phyloP scores from a whole-genome alignment of 169 alveolate species.

The Plasmodium ovale region DNA sequence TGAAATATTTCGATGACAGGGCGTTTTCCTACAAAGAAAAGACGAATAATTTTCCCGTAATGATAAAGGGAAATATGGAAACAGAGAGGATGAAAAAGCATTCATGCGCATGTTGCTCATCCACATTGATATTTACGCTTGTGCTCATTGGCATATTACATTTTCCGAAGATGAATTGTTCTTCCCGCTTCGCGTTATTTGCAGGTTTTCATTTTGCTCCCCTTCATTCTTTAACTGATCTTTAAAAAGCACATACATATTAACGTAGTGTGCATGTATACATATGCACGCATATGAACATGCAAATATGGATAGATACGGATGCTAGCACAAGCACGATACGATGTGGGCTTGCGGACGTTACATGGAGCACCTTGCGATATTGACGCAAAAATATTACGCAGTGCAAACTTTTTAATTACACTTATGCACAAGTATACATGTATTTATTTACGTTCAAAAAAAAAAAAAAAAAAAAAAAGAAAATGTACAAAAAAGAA shows the following conservation, averaged over 20 bases:
- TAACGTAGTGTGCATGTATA: neutral
- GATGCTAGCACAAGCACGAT: too few relatives aligned
- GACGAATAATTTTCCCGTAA: neutral
- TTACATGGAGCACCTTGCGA: too few relatives aligned
- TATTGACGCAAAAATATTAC: too few relatives aligned
- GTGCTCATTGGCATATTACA: constrained; percentile 3
- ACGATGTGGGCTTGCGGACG: too few relatives aligned
- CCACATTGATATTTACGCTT: neutral
- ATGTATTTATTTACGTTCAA: too few relatives aligned
- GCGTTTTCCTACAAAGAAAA: constrained; percentile 46
- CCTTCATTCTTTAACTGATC: constrained; percentile 51
- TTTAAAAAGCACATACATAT: constrained; percentile 67
- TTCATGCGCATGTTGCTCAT: neutral
- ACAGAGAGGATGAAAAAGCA: neutral
- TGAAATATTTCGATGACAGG: constrained; percentile 51
- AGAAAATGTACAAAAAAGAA: too few relatives aligned
- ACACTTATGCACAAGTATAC: too few relatives aligned
- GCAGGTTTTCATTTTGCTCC: constrained; percentile 16
- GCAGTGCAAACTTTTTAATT: too few relatives aligned
- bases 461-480: too few relatives aligned
- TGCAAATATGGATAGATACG: neutral
- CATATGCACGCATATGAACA: neutral
- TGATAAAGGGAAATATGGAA: neutral
- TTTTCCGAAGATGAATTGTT: constrained; percentile 57
- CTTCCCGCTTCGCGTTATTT: neutral